phyloP scores from a whole-genome alignment of 108 stramenopile species.

The Parmales sp. region DNA sequence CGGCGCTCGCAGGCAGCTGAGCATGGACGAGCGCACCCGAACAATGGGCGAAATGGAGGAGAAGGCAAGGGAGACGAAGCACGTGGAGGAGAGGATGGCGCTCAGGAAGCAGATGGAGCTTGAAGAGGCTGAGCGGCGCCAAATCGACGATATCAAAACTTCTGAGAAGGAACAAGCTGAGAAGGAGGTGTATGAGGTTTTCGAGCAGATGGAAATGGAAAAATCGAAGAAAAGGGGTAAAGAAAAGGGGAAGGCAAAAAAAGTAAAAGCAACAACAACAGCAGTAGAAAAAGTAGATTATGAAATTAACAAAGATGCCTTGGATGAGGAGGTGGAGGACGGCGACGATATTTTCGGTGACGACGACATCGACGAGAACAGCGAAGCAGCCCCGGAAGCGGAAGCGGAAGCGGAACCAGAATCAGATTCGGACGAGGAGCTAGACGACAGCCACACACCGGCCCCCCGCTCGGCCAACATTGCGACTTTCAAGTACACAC shows the following conservation, averaged over 20 bases:
- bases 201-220: conserved; percentile 21
- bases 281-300: neutral
- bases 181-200: conserved; percentile 34
- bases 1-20: conserved; percentile 12
- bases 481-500: conserved; percentile 36
- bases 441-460: conserved; percentile 19
- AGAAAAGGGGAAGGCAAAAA: neutral
- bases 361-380: conserved; percentile 1
- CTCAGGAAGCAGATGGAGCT: conserved; percentile 37
- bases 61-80: conserved; percentile 14
- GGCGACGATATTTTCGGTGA: neutral
- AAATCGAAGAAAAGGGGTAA: neutral
- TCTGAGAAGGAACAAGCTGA: conserved; percentile 38
- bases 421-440: conserved; percentile 4
- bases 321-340: neutral
- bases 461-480: conserved; percentile 20
- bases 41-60: conserved; percentile 16
- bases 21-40: conserved; percentile 19
- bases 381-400: neutral
- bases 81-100: conserved; percentile 34
- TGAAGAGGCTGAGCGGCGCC: conserved; percentile 30
- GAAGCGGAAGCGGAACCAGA: neutral
- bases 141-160: conserved; percentile 31
- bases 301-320: neutral
- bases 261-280: neutral